phyloP scores from a whole-genome alignment of 2,329 filamentous ascomycete genomes.

The Trichoderma asperellum region DNA sequence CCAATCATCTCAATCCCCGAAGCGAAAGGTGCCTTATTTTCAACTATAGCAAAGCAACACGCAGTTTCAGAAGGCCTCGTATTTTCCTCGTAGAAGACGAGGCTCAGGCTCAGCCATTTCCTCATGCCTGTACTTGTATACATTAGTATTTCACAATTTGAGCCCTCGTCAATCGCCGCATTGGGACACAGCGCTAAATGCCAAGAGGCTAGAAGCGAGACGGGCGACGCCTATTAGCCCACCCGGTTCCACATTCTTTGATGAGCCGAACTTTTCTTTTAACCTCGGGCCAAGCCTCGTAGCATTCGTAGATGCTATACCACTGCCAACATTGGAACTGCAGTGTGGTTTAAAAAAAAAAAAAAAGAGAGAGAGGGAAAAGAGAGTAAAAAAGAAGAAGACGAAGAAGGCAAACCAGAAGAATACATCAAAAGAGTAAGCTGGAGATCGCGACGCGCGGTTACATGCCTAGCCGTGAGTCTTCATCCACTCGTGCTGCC shows the following conservation, averaged over 20 bases:
- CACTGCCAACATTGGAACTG: not conserved
- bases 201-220: conserved; percentile 27
- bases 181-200: conserved; percentile 8
- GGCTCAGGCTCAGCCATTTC: not conserved
- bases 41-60: not conserved
- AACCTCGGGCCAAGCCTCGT: conserved; percentile 11
- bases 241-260: conserved; percentile 11
- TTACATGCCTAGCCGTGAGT: not conserved
- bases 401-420: not conserved
- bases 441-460: no score
- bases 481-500: not conserved
- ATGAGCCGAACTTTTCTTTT: conserved; percentile 6
- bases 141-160: not conserved
- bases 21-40: not conserved
- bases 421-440: not conserved
- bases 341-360: no score
- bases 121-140: not conserved
- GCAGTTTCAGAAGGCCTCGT: not conserved
- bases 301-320: not conserved
- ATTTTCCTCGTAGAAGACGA: not conserved
- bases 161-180: not conserved
- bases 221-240: conserved; percentile 20
- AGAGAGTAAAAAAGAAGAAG: no score
- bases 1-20: no score
- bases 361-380: no score